Evolutionary conservation across 306 rosid species (phyloP).

Genomic region (Cotoneaster glaucophyllus): DNA sequence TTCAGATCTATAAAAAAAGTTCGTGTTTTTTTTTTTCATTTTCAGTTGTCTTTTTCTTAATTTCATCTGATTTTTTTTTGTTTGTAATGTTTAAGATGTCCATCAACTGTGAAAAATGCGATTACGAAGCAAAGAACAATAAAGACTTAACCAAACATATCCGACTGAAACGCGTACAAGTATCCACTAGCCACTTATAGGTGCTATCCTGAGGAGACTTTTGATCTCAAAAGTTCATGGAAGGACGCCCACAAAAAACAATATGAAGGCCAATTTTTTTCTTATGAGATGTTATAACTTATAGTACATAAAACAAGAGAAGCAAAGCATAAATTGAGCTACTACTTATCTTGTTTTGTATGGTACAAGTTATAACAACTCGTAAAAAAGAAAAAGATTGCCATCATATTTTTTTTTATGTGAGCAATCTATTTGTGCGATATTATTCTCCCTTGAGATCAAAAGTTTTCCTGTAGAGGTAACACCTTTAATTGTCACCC

Average conservation of each 20-base stretch:
- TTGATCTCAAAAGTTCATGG: not conserved
- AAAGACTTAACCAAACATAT: too few relatives aligned
- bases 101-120: not conserved
- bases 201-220: not conserved
- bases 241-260: not conserved
- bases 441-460: not conserved
- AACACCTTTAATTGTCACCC: not conserved
- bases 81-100: not conserved
- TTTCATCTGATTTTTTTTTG: too few relatives aligned
- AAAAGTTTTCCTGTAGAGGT: too few relatives aligned
- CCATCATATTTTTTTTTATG: not conserved
- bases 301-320: too few relatives aligned
- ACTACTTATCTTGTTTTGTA: too few relatives aligned
- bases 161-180: not conserved
- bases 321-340: too few relatives aligned
- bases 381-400: too few relatives aligned
- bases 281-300: not conserved
- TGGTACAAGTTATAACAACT: too few relatives aligned
- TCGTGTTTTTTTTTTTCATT: too few relatives aligned
- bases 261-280: too few relatives aligned
- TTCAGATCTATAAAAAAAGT: not conserved
- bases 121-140: not conserved
- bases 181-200: not conserved
- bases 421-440: not conserved
- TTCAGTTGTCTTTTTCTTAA: too few relatives aligned